phyloP scores from a whole-genome alignment of 1,139 yeast species.

The Taphrina deformans region DNA sequence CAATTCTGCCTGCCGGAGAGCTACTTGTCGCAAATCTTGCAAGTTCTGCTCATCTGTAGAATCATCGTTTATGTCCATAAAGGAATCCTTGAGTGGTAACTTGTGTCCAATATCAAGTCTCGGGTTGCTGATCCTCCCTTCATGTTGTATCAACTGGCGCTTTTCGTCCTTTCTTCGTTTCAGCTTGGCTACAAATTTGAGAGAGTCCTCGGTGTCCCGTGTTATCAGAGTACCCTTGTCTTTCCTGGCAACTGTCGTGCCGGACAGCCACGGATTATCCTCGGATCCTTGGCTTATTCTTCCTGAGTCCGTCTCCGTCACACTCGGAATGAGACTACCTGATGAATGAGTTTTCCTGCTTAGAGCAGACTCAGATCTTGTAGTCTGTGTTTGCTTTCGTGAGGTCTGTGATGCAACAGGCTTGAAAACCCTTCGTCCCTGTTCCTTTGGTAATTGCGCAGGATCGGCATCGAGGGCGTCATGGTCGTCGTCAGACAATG shows the following conservation, averaged over 20 bases:
- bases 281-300: no score
- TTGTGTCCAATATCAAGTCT: conserved; percentile 2
- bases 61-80: conserved; percentile 44
- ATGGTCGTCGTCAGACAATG: no score
- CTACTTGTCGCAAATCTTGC: neutral
- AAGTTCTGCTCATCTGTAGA: conserved; percentile 30
- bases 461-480: no score
- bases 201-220: conserved; percentile 43
- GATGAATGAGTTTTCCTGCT: no score
- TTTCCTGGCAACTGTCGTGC: conserved; percentile 33
- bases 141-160: neutral
- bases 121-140: conserved; percentile 9
- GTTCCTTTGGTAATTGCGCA: no score
- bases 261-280: conserved; percentile 25
- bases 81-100: conserved; percentile 35
- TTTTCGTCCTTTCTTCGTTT: conserved; percentile 37
- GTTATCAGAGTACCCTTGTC: conserved; percentile 48
- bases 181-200: conserved; percentile 44
- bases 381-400: neutral
- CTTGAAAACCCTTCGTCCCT: conserved; percentile 78
- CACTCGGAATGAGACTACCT: no score
- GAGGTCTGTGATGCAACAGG: conserved; percentile 55
- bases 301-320: no score
- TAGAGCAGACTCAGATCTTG: no score
- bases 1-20: conserved; percentile 71